Evolutionary conservation across 2,329 filamentous ascomycete species (phyloP), one percentile per base, ranked within the genome.

Genomic region (Trichocomaceae sp.): DNA sequence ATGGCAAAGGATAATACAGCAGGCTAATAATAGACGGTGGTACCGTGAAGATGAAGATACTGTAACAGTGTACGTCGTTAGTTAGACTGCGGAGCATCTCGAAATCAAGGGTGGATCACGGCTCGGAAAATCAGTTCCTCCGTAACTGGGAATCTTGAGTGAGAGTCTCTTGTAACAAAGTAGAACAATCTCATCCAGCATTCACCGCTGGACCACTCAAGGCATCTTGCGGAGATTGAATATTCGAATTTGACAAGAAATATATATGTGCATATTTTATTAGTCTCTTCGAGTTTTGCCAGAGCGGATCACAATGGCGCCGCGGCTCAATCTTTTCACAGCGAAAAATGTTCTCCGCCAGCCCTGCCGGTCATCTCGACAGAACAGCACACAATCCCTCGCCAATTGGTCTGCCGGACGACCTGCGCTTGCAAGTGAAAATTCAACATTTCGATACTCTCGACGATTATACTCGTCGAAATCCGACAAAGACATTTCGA

Each of bases 291-390:
- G 45, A 47, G 9, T 9, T 47, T 12, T 5, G 6, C 45, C 23
- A 5, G 13, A 47, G 5, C n/a, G 23, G 20, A 47, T 23, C 26
- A 52, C 23, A 29, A 84, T 85, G 82, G 76, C 81, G 62, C 77
- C 81, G 55, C 75, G 79, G 69, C 69, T 81, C 61, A 78, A 77
- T 58, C 60, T 83, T 41, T 75, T 77, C 52, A 66, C 70, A 45
- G 63, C 67, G 54, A 63, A 65, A 41, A 64, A 66, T 55, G 64
- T 62, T 47, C 55, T 72, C 50, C 69, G 68, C 58, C 65, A 65
- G 58, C 52, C 65, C 31, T 59, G 64, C 58, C 57, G 62, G 35
- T 56, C 62, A 19, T 58, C 62, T 53, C 44, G 51, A 15, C 54
- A 48, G 55, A 60, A 35, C 45, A 53, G 19, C 29, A 53, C 53